These are phyloP conservation scores for Exophiala aquamarina DNA, from an alignment of 2,329 filamentous ascomycete species.

Conservation along the genomic window DNA sequence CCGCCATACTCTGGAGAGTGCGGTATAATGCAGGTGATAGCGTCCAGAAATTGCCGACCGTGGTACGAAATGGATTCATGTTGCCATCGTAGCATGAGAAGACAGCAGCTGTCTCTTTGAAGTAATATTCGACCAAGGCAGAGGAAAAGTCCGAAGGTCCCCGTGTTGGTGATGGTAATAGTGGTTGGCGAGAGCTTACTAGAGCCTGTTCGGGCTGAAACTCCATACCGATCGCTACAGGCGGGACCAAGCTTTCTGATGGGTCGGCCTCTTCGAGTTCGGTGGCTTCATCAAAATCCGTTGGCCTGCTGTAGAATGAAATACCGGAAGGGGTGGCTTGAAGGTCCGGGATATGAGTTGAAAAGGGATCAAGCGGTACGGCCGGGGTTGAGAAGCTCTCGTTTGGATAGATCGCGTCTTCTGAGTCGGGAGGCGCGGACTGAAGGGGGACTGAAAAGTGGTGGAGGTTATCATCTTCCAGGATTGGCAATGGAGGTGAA, in stretches of 20 bases:
- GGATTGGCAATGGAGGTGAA: too few relatives aligned
- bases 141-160: conserved; percentile 47
- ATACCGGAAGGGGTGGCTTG: not conserved
- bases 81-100: conserved; percentile 66
- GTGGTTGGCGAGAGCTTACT: too few relatives aligned
- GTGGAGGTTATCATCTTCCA: too few relatives aligned
- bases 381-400: too few relatives aligned
- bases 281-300: not conserved
- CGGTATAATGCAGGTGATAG: conserved; percentile 60
- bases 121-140: conserved; percentile 63
- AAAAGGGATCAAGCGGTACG: not conserved
- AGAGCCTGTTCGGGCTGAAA: too few relatives aligned
- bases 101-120: conserved; percentile 60
- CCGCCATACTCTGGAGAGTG: conserved; percentile 65
- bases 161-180: not conserved
- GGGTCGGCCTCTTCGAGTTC: not conserved
- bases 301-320: not conserved
- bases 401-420: too few relatives aligned
- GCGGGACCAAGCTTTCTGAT: not conserved
- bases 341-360: not conserved
- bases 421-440: too few relatives aligned
- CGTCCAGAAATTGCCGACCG: conserved; percentile 58
- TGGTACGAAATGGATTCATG: conserved; percentile 61
- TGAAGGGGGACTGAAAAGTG: too few relatives aligned
- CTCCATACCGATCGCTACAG: too few relatives aligned